Evolutionary conservation across 192 early-diverging fungal species (phyloP).

Genomic region (Polychytrium aggregatum): DNA sequence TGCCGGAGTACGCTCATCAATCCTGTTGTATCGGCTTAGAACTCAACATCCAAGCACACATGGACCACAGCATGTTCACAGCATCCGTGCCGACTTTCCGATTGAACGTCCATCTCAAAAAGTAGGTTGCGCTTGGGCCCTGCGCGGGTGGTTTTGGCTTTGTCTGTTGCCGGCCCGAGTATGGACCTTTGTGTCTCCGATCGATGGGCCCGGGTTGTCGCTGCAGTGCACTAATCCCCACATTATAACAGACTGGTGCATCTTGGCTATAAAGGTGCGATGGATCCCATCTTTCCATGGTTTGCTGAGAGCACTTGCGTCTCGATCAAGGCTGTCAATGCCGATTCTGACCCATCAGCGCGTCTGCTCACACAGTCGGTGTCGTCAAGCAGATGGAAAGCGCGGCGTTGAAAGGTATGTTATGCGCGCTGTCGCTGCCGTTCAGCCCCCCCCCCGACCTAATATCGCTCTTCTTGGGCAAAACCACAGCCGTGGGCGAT

Average conservation of each 20-base stretch:
- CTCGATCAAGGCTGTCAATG: no score
- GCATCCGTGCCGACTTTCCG: conserved; percentile 72
- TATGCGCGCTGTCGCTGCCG: background rate
- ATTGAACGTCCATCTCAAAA: conserved; percentile 67
- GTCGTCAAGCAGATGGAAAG: conserved; percentile 75
- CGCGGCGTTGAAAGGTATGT: conserved; percentile 61
- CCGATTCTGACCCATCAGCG: no score
- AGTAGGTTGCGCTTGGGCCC: conserved; percentile 24
- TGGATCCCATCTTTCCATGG: background rate
- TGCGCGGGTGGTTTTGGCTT: background rate
- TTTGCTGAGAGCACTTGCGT: no score
- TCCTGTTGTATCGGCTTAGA: conserved; percentile 19
- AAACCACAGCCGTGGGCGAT: no score
- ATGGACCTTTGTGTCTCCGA: no score
- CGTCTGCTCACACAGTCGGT: conserved; percentile 47
- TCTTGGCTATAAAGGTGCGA: conserved; percentile 56
- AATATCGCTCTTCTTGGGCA: no score
- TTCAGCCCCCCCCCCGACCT: background rate
- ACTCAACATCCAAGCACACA: conserved; percentile 70
- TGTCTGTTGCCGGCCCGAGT: background rate
- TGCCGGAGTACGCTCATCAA: no score
- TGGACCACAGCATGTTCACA: conserved; percentile 65
- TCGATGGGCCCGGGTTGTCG: no score
- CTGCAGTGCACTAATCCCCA: no score
- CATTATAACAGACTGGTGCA: conserved; percentile 62